Evolutionary conservation across 2,329 filamentous ascomycete genomes (phyloP).

Genomic region (Fusarium dlaminii): DNA sequence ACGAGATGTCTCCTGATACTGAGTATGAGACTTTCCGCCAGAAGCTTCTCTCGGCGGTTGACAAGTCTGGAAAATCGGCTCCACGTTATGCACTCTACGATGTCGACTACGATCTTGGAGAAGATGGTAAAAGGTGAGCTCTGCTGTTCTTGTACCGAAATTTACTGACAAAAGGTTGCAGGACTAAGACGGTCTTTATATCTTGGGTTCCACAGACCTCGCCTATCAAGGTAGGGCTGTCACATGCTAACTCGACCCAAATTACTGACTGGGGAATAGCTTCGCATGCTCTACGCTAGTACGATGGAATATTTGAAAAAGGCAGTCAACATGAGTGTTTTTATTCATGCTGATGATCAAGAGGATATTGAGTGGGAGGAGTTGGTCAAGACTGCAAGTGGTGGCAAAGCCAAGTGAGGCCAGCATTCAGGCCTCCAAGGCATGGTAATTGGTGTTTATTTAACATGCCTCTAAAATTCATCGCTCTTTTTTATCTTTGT

Average conservation of each 20-base stretch:
- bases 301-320: slow-evolving; percentile 36
- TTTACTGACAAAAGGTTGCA: neutral
- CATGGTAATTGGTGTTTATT: neutral
- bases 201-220: slow-evolving; percentile 29
- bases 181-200: slow-evolving; percentile 29
- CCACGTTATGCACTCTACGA: slow-evolving; percentile 34
- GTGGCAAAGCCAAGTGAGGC: slow-evolving; percentile 10
- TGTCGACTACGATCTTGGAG: slow-evolving; percentile 31
- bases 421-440: neutral
- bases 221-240: slow-evolving; percentile 24
- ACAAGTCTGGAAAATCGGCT: slow-evolving; percentile 6
- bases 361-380: slow-evolving; percentile 25
- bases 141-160: rapidly evolving
- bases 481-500: neutral
- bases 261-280: neutral
- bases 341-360: slow-evolving; percentile 24
- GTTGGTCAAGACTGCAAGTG: slow-evolving; percentile 18
- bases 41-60: slow-evolving; percentile 11
- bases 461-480: neutral
- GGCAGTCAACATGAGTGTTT: slow-evolving; percentile 21
- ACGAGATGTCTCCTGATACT: slow-evolving; percentile 5
- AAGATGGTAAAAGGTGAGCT: slow-evolving; percentile 25
- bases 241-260: neutral
- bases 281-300: slow-evolving; percentile 36
- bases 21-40: slow-evolving; percentile 30